Conservation (phyloP, 495 filamentous ascomycete genomes). For the Chaetomium tenue region DNA sequence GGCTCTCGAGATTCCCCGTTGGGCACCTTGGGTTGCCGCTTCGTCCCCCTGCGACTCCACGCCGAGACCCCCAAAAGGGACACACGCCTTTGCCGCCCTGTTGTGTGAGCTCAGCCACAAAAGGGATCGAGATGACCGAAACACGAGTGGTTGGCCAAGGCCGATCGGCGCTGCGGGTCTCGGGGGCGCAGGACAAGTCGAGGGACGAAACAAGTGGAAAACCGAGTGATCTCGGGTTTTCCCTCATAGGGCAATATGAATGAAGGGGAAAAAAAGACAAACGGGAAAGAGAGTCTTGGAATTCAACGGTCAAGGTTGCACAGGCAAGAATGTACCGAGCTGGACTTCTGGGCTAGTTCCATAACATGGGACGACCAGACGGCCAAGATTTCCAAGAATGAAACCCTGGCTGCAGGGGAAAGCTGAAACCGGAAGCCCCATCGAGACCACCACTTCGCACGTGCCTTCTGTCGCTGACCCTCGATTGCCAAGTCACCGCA, state of each 20-base stretch:
- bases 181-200: background rate
- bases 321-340: background rate
- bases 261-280: background rate
- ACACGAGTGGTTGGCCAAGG: slow-evolving; percentile 25
- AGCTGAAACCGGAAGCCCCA: slow-evolving; percentile 6
- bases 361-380: background rate
- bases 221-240: background rate
- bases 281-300: background rate
- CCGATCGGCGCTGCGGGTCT: slow-evolving; percentile 15
- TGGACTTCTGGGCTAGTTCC: background rate
- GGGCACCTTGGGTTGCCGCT: background rate
- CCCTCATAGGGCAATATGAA: background rate
- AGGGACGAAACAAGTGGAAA: slow-evolving; percentile 13
- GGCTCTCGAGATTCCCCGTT: background rate
- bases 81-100: slow-evolving; percentile 21
- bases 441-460: background rate
- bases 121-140: slow-evolving; percentile 16
- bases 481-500: too few relatives aligned
- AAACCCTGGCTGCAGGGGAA: background rate
- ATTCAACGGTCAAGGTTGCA: background rate
- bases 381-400: background rate
- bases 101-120: slow-evolving; percentile 26
- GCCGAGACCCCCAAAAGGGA: slow-evolving; percentile 3
- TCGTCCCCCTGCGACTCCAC: slow-evolving; percentile 4
- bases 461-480: too few relatives aligned